Base-by-base conservation (phyloP, 208 protist genomes). In the Porcisia hertigi region DNA sequence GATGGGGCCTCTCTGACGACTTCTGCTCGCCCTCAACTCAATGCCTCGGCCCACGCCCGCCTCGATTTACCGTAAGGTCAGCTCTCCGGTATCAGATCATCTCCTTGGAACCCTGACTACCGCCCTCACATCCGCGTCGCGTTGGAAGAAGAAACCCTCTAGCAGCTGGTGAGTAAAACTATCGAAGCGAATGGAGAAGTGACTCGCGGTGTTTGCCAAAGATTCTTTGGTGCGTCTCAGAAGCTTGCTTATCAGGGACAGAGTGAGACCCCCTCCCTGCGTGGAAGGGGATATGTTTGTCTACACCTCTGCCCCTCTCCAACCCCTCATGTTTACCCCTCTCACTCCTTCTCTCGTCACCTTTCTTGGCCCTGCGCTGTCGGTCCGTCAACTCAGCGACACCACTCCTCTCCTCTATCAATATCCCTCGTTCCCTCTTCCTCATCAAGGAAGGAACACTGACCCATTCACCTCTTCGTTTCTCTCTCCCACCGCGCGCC, bases 381-480 rank as follows among this genome's bases (percentile, higher is more conserved):
- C 16, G n/a, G 43, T 54, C 30, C 47, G 23, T 43, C 9, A 70
- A 70, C 65, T 70, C 65, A 70, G 47, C 43, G 65, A 3, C 49
- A 5, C 34, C 52, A 45, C 30, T n/a, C 14, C 6, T 20, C 67
- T 80, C 39, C 25, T 52, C 14, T 76, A n/a, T 69, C n/a, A 69
- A 30, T 67, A 25, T 47, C 64, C 77, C 62, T 79, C 59, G 71
- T 74, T 34, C 23, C 55, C 47, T 70, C 9, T 45, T 60, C 64
- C 43, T 58, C 59, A 71, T 53, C 45, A n/a, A 12, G 36, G 30
- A 12, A 60, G 53, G 74, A 45, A 39, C 25, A 65, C 14, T 63
- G 39, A 8, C 63, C 11, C 63, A 30, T 20, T 67, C 36, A 39
- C 6, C 0, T 39, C 64, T n/a, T 36, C 64, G 6, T 34, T 71